Evolutionary conservation across 768 basidiomycete species (phyloP).

Genomic region (Harrya chromipes): DNA sequence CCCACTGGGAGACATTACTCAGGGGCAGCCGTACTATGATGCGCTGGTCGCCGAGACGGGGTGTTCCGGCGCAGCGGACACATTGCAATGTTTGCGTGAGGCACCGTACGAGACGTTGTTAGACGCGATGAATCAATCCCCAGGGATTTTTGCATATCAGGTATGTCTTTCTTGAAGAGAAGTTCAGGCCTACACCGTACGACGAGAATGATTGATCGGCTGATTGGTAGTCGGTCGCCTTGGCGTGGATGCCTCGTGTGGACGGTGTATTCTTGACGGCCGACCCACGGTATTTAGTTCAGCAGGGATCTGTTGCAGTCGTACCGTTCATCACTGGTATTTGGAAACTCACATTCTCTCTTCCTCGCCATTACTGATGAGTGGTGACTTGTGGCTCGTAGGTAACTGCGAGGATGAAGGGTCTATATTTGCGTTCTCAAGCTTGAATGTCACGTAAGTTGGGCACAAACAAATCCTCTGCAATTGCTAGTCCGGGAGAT

Average conservation of each 20-base stretch:
- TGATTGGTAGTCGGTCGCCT: slow-evolving; percentile 17
- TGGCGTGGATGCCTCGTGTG: slow-evolving; percentile 38
- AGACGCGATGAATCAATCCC: slow-evolving; percentile 32
- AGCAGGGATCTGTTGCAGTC: slow-evolving; percentile 27
- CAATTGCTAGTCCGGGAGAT: neutral
- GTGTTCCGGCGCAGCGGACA: slow-evolving; percentile 28
- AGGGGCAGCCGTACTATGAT: slow-evolving; percentile 30
- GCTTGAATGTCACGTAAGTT: slow-evolving; percentile 46
- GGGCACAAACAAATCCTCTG: too few species aligned
- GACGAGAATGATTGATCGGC: neutral
- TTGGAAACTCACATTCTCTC: neutral
- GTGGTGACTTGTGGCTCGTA: too few species aligned
- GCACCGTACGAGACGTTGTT: slow-evolving; percentile 31
- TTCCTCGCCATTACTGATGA: neutral
- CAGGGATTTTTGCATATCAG: slow-evolving; percentile 33
- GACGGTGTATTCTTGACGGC: slow-evolving; percentile 40
- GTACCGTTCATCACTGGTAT: slow-evolving; percentile 3
- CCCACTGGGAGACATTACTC: slow-evolving; percentile 14
- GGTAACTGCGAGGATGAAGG: slow-evolving; percentile 42
- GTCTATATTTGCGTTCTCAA: slow-evolving; percentile 44
- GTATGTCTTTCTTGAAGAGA: slow-evolving; percentile 10
- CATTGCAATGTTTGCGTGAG: slow-evolving; percentile 33
- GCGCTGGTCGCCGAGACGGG: slow-evolving; percentile 27
- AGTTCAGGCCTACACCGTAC: neutral
- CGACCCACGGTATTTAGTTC: slow-evolving; percentile 31